Percentiles rank a stretch among this genome's conserved stretches.
Conservation (phyloP, 1,139 yeast species). For the Arxiozyma heterogenica region DNA sequence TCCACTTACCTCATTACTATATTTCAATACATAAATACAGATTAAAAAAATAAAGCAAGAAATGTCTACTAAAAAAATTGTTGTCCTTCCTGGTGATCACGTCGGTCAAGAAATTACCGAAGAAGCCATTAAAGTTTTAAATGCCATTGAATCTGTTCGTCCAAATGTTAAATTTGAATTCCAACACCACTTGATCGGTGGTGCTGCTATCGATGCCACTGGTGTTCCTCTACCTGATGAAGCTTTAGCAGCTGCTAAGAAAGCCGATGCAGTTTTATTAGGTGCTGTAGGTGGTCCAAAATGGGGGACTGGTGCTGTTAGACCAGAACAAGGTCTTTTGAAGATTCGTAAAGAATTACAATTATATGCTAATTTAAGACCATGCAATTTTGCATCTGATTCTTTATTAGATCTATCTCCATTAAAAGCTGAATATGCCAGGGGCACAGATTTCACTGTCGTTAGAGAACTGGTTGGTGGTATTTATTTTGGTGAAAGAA, state of each 20-base stretch:
- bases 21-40: neutral
- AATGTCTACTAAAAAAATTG: conserved; percentile 50
- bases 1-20: neutral
- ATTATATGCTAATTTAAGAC: conserved; percentile 90
- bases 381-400: conserved; percentile 91
- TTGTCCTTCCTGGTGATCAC: conserved; percentile 92
- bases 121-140: conserved; percentile 86
- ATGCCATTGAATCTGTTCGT: conserved; percentile 60
- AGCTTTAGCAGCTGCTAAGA: conserved; percentile 74
- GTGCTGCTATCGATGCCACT: conserved; percentile 96
- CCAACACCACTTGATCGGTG: conserved; percentile 82
- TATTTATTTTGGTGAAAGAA: conserved; percentile 90
- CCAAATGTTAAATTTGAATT: conserved; percentile 59
- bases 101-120: conserved; percentile 84
- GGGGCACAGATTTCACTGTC: conserved; percentile 83
- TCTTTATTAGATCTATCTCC: conserved; percentile 80
- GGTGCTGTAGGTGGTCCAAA: conserved; percentile 99
- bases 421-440: conserved; percentile 69
- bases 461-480: conserved; percentile 98
- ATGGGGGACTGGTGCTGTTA: conserved; percentile 83
- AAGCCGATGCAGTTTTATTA: conserved; percentile 82
- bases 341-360: conserved; percentile 90
- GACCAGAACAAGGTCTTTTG: conserved; percentile 95
- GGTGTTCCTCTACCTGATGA: conserved; percentile 90
- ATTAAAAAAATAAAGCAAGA: neutral